phyloP scores from a whole-genome alignment of 192 early-diverging fungal genomes.

The Mortierella alpina region DNA sequence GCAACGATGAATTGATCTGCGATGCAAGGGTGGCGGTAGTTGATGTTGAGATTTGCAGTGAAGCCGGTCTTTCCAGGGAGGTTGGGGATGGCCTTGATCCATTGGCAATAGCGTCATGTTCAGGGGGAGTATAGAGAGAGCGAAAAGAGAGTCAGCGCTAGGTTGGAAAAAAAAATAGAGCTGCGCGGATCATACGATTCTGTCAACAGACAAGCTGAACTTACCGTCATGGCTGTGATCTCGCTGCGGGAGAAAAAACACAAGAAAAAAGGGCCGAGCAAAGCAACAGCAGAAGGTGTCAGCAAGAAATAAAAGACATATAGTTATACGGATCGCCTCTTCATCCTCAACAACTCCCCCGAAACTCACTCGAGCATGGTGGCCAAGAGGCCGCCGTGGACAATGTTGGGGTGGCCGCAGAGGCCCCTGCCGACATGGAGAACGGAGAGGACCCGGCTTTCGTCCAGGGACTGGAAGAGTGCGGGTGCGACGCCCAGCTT shows the following conservation, averaged over 20 bases:
- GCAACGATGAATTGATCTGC: constrained; percentile 72
- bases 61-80: constrained; percentile 77
- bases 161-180: background rate
- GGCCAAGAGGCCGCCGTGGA: constrained; percentile 82
- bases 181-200: too few relatives aligned
- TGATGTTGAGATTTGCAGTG: constrained; percentile 81
- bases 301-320: background rate
- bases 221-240: constrained; percentile 53
- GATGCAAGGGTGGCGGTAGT: constrained; percentile 75
- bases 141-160: background rate
- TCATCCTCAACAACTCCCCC: background rate
- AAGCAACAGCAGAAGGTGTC: background rate
- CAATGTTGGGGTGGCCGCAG: constrained; percentile 83
- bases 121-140: background rate
- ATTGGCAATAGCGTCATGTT: too few relatives aligned
- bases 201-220: background rate
- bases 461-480: constrained; percentile 63
- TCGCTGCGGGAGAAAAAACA: constrained; percentile 28
- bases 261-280: background rate
- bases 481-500: constrained; percentile 64
- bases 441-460: constrained; percentile 53
- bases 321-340: background rate
- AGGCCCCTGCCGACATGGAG: constrained; percentile 75
- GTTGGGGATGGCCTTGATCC: constrained; percentile 55
- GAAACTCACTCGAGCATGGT: constrained; percentile 70